Base-by-base conservation (phyloP, 2,329 filamentous ascomycete species). In the Colletotrichum orchidophilum region DNA sequence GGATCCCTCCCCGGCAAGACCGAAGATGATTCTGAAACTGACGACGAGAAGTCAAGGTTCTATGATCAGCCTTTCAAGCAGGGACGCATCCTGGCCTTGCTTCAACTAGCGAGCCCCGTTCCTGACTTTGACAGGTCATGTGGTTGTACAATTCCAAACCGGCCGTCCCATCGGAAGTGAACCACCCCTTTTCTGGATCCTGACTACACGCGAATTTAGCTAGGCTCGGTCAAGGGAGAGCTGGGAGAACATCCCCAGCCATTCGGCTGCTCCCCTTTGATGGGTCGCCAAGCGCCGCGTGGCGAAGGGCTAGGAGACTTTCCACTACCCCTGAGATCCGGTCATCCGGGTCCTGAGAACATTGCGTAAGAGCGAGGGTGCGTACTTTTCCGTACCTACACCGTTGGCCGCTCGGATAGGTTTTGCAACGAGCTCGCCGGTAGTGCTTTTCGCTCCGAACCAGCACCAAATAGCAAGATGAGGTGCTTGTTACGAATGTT, bases 181-280 rank as follows among this genome's bases (percentile, higher is more conserved):
- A 60, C 72, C 70, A 61, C 53, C 61, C 72, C 65, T 72, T 64
- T 64, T 70, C 54, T 68, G 55, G 61, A 53, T 63, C 52, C 57
- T 53, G 57, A 58, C 67, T 49, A 49, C 35, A 21, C 49, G 63
- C 39, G 49, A 39, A 70, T 58, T 50, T n/a, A 66, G 70, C 42
- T 72, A 64, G 69, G 21, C 52, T 69, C 60, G 31, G 59, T 55
- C 69, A 61, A 67, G 63, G 69, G 63, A 59, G 54, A 49, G 50
- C 27, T 61, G 35, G 46, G 39, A 60, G 54, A 54, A 46, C 50
- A 72, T 73, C 65, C 72, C 70, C 72, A 73, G 46, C 72, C 72
- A 73, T 73, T 73, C 72, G 72, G 72, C 72, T 73, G 63, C 53
- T 72, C 72, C 72, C 70, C 72, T 70, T 73, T 18, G 53, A 66